Percentiles rank a stretch among this genome's conserved stretches.
These are phyloP conservation scores for Clohesyomyces aquaticus DNA, from an alignment of 495 filamentous ascomycete genomes.

Conservation along the genomic window DNA sequence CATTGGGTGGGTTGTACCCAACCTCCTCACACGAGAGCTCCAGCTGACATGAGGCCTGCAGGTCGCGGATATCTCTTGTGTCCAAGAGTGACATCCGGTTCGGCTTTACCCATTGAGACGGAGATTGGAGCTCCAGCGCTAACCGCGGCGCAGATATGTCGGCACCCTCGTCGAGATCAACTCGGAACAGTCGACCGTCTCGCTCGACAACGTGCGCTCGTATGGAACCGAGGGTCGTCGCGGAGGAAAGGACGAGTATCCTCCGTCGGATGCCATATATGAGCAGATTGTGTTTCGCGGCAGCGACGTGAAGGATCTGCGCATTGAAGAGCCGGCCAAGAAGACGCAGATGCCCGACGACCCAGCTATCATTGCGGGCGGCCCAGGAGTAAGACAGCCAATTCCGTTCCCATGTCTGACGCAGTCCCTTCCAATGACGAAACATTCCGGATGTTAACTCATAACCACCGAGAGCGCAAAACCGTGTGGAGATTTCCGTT, in stretches of 20 bases:
- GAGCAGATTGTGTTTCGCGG: conserved; percentile 99
- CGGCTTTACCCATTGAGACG: conserved; percentile 41
- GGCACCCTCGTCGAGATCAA: conserved; percentile 97
- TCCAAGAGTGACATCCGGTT: conserved; percentile 97
- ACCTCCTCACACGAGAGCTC: conserved; percentile 17
- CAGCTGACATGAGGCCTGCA: conserved; percentile 43
- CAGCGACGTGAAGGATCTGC: conserved; percentile 97
- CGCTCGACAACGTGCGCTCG: conserved; percentile 90
- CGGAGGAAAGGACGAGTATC: conserved; percentile 76
- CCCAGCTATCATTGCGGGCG: conserved; percentile 94
- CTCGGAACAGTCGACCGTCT: conserved; percentile 92
- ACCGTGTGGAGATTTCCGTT: conserved; percentile 95
- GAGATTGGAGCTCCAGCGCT: conserved; percentile 40
- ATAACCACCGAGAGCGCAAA: conserved; percentile 86
- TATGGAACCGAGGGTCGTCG: conserved; percentile 91
- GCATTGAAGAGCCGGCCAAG: conserved; percentile 81
- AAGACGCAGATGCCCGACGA: conserved; percentile 86
- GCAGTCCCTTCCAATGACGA: conserved; percentile 64
- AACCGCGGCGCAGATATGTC: conserved; percentile 72
- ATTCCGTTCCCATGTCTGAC: conserved; percentile 15
- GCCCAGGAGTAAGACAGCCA: too few relatives aligned
- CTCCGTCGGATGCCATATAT: conserved; percentile 81
- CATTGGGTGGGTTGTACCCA: conserved; percentile 10
- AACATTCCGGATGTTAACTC: conserved; percentile 79
- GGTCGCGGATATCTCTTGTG: conserved; percentile 83